phyloP scores from a whole-genome alignment of 192 early-diverging fungal species.

The Entophlyctis helioformis region DNA sequence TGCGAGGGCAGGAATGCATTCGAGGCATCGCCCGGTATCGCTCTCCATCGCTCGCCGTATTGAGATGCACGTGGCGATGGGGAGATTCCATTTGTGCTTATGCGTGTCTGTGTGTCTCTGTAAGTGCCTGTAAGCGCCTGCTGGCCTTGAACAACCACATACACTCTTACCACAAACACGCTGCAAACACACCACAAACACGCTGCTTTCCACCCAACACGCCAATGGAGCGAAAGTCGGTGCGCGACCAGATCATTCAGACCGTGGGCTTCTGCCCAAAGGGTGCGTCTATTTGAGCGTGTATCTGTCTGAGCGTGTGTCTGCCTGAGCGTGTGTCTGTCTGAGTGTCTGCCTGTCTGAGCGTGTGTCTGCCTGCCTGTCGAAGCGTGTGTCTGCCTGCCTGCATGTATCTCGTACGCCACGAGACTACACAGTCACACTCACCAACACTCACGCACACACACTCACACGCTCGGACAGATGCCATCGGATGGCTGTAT shows the following conservation, averaged over 20 bases:
- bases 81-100: too few relatives aligned
- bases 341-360: not conserved
- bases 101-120: too few relatives aligned
- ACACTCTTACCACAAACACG: too few relatives aligned
- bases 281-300: constrained; percentile 15
- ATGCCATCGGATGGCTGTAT: constrained; percentile 51
- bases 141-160: too few relatives aligned
- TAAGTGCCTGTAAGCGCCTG: too few relatives aligned
- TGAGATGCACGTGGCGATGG: too few relatives aligned
- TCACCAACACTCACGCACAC: not conserved
- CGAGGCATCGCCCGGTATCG: too few relatives aligned
- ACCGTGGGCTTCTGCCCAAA: constrained; percentile 50
- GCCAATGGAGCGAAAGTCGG: constrained; percentile 34
- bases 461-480: constrained; percentile 4
- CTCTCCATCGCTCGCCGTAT: too few relatives aligned
- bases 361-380: not conserved
- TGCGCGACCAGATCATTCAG: constrained; percentile 33
- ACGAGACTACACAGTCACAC: not conserved
- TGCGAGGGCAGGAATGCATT: too few relatives aligned
- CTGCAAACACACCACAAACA: too few relatives aligned
- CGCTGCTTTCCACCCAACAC: too few relatives aligned
- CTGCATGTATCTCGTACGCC: not conserved
- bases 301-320: not conserved
- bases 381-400: not conserved
- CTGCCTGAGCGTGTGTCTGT: not conserved